Evolutionary conservation across 2,329 filamentous ascomycete species (phyloP), one percentile per base, ranked within the genome.

Genomic region (Pseudogymnoascus destructans): DNA sequence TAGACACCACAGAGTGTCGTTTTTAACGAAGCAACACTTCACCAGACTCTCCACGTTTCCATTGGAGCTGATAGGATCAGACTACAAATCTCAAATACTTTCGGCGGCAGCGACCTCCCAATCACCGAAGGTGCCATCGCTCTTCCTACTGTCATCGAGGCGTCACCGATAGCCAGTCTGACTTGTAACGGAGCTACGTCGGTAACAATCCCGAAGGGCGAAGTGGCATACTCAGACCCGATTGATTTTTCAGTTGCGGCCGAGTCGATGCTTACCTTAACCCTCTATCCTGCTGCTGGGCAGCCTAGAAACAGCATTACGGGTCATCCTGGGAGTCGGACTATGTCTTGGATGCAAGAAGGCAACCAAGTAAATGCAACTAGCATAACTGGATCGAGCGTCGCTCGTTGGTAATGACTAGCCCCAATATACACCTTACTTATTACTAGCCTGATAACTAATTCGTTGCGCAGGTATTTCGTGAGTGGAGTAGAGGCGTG

Each of bases 81-180:
- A 8, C 70, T 87, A 33, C 78, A 80, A 49, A 73, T 87, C 56
- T 84, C 81, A 42, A 87, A 87, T 66, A 79, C 77, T 0, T 86
- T 87, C 63, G 82, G 84, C 2, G 68, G 74, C 1, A 80, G 75
- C 33, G 76, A 81, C 61, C 72, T 87, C 2, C 76, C 79, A 46
- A 79, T 87, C 63, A 81, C 79, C 0, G 75, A 76, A 1, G 79
- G 79, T 0, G 79, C 80, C 0, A 68, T 87, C 5, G 79, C 80
- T 0, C 70, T 83, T 0, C 77, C 84, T 0, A 64, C 70, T 3
- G 77, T 69, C 5, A 79, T 86, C 60, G 73, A 83, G 59, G 67
- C 74, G 0, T 63, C 73, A 0, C 80, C 80, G 0, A 63, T 82
- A 4, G 75, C 74, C 40, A 71, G 73, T 1, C 71, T 86, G 0